These are phyloP conservation scores for Suillus hirtellus DNA, from an alignment of 768 basidiomycete species.

Conservation along the genomic window DNA sequence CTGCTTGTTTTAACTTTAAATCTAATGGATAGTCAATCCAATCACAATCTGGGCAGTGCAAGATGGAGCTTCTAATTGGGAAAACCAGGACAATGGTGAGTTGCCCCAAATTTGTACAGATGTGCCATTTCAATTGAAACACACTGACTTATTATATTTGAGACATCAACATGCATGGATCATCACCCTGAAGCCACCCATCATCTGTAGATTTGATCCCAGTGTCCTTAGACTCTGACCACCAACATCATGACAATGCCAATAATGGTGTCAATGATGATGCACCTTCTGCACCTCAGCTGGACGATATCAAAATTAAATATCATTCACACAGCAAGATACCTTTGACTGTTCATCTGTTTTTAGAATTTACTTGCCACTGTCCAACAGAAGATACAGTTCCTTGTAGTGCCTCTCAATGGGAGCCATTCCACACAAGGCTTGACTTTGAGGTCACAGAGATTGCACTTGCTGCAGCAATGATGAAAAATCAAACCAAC, in stretches of 20 bases:
- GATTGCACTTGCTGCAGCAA: neutral
- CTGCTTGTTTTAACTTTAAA: neutral
- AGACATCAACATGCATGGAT: too few relatives aligned
- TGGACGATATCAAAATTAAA: neutral
- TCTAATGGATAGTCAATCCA: neutral
- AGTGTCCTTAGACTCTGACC: neutral
- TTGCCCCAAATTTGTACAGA: too few relatives aligned
- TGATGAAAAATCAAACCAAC: neutral
- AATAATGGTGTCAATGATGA: neutral
- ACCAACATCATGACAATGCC: neutral
- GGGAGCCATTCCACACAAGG: neutral
- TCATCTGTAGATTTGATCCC: neutral
- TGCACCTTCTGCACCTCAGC: neutral
- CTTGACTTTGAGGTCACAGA: neutral
- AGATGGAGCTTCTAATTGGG: too few relatives aligned
- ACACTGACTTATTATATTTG: too few relatives aligned
- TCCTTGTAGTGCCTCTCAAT: neutral
- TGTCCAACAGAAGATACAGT: neutral
- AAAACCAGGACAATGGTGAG: too few relatives aligned
- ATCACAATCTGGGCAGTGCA: neutral
- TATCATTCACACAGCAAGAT: neutral
- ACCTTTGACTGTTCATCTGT: neutral
- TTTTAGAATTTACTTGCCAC: neutral
- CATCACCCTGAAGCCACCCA: neutral
- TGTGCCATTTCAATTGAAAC: too few relatives aligned